A percentile compares a stretch with the other conserved stretches of the same genome.
phyloP scores from a whole-genome alignment of 169 alveolate species.

The Plasmodium berghei region DNA sequence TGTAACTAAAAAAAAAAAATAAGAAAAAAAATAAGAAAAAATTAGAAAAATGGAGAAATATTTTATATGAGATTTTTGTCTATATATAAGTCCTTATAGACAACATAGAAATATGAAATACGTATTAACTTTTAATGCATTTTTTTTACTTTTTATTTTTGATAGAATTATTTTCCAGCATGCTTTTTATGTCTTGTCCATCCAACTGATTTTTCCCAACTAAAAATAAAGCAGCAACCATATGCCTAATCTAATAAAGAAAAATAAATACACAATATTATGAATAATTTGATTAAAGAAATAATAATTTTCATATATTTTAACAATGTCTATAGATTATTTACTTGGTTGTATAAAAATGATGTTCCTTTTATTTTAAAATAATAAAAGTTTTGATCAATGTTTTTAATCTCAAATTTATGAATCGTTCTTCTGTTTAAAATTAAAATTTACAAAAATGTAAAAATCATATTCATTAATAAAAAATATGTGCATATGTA shows the following conservation, averaged over 20 bases:
- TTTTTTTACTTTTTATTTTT: conserved; percentile 47
- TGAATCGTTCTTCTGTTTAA: conserved; percentile 26
- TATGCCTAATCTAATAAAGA: conserved; percentile 56
- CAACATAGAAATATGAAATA: no score
- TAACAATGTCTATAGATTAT: neutral
- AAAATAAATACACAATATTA: neutral
- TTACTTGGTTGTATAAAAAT: conserved; percentile 63
- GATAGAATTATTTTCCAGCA: conserved; percentile 7
- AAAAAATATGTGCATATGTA: neutral
- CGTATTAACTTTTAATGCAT: neutral
- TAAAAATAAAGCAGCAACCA: conserved; percentile 59
- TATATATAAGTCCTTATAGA: no score
- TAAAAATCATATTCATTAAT: neutral
- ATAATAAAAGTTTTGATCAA: conserved; percentile 42
- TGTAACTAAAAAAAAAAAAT: conserved; percentile 15
- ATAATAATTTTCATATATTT: neutral
- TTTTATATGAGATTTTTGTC: no score
- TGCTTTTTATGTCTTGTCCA: conserved; percentile 3
- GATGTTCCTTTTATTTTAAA: conserved; percentile 73
- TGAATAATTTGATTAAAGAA: neutral
- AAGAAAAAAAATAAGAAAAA: neutral
- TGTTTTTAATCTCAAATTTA: conserved; percentile 36
- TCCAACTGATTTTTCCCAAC: conserved; percentile 43
- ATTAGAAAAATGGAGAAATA: neutral
- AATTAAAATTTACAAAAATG: neutral